These are phyloP conservation scores for Cordyceps tenuipes DNA, from an alignment of 2,329 filamentous ascomycete genomes.

Conservation along the genomic window DNA sequence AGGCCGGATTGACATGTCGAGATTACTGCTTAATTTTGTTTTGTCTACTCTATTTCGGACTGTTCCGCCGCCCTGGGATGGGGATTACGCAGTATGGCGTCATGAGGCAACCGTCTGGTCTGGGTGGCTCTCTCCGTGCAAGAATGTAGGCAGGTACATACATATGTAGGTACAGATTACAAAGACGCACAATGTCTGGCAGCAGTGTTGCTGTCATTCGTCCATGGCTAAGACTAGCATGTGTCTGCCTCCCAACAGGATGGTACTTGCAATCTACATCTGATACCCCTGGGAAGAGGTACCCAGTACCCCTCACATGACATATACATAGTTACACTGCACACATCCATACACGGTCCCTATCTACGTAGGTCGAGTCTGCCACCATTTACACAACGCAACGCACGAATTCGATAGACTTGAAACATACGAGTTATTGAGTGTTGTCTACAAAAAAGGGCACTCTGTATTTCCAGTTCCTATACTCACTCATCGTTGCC, in stretches of 20 bases:
- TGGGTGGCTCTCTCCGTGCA: neutral
- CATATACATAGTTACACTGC: no score
- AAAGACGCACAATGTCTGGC: neutral
- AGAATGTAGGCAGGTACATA: neutral
- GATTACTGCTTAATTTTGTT: no score
- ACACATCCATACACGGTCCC: no score
- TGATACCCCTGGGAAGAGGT: neutral
- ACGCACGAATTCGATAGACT: neutral
- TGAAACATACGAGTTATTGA: neutral
- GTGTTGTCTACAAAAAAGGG: neutral
- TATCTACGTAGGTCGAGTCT: neutral
- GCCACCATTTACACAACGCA: neutral
- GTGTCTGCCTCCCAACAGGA: neutral
- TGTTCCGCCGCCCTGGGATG: neutral
- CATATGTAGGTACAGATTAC: no score
- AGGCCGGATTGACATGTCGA: no score
- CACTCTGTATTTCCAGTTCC: neutral
- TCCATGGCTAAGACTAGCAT: neutral
- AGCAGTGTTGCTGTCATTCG: neutral
- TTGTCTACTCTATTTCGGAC: no score
- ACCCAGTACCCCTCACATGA: neutral
- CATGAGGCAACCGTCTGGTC: neutral
- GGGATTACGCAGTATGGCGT: neutral
- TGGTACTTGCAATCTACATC: neutral
- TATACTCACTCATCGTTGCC: neutral